A percentile compares a stretch with the other conserved stretches of the same genome.
These are phyloP conservation scores for Gaeumannomyces sp. DNA, from an alignment of 2,329 filamentous ascomycete genomes.

Conservation along the genomic window DNA sequence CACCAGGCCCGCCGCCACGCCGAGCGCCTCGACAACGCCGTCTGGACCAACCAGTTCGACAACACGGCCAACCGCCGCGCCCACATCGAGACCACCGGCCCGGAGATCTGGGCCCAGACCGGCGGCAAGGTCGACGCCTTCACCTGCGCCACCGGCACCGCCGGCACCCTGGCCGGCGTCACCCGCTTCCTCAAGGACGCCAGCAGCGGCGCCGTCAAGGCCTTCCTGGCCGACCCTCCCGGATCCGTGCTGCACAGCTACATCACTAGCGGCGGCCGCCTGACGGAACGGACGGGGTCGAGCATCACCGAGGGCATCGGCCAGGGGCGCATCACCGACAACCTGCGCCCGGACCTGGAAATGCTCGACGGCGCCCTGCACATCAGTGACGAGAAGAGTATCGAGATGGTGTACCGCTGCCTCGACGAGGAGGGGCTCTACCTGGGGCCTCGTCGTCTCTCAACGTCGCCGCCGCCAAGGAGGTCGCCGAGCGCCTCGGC, in stretches of 20 bases:
- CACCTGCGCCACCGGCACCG: slow-evolving; percentile 90
- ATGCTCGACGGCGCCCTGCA: slow-evolving; percentile 78
- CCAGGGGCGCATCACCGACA: slow-evolving; percentile 94
- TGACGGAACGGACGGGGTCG: slow-evolving; percentile 73
- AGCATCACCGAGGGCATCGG: slow-evolving; percentile 98
- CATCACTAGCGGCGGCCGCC: slow-evolving; percentile 74
- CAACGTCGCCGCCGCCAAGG: slow-evolving; percentile 92
- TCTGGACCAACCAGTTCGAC: slow-evolving; percentile 99
- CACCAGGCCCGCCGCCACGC: slow-evolving; percentile 89
- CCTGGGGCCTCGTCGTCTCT: slow-evolving; percentile 88
- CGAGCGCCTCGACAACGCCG: slow-evolving; percentile 76
- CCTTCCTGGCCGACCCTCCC: slow-evolving; percentile 87
- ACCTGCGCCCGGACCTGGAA: slow-evolving; percentile 77
- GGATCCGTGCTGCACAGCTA: slow-evolving; percentile 92
- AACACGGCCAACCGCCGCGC: slow-evolving; percentile 90
- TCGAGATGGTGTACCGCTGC: slow-evolving; percentile 96
- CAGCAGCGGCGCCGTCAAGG: slow-evolving; percentile 71
- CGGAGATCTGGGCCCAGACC: slow-evolving; percentile 96
- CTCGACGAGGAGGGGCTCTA: slow-evolving; percentile 95
- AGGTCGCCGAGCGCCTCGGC: slow-evolving; percentile 86
- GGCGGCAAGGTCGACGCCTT: slow-evolving; percentile 82
- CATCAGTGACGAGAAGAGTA: slow-evolving; percentile 87
- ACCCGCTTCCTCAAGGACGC: slow-evolving; percentile 85
- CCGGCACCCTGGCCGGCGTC: slow-evolving; percentile 80
- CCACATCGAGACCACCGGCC: slow-evolving; percentile 93